These are phyloP conservation scores for Fremontodendron californicum DNA, from an alignment of 345 rosid genomes.

Conservation along the genomic window DNA sequence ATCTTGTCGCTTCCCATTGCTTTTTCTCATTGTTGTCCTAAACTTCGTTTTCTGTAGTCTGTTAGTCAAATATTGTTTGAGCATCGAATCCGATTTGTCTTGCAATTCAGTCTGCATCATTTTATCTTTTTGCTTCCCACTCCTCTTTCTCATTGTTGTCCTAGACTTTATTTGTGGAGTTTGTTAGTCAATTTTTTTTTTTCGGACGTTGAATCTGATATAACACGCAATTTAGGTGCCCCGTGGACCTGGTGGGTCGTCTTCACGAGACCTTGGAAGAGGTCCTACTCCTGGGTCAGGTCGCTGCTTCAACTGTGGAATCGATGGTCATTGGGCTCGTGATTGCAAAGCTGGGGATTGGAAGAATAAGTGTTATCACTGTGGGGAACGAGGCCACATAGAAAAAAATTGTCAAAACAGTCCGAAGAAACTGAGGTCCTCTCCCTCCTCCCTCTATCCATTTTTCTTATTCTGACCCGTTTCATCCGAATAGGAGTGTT, in stretches of 20 bases:
- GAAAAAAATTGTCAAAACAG: slow-evolving; percentile 83
- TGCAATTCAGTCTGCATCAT: no score
- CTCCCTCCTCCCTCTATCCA: not conserved
- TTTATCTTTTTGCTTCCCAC: not conserved
- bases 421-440: slow-evolving; percentile 60
- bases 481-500: not conserved
- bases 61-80: no score
- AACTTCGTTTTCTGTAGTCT: no score
- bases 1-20: no score
- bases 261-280: slow-evolving; percentile 55
- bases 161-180: not conserved
- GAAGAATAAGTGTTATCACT: slow-evolving; percentile 82
- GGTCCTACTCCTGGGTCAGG: slow-evolving; percentile 91
- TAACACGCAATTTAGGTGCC: slow-evolving; percentile 45
- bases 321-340: slow-evolving; percentile 93
- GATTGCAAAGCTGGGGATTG: slow-evolving; percentile 93
- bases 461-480: not conserved
- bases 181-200: not conserved
- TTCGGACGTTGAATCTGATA: not conserved
- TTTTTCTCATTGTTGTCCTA: no score
- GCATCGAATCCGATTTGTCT: no score
- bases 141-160: not conserved
- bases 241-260: slow-evolving; percentile 66
- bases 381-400: slow-evolving; percentile 83
- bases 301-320: slow-evolving; percentile 78